Evolutionary conservation across 768 basidiomycete genomes (phyloP), one percentile per base, ranked within the genome.

Genomic region (Kwoniella dejecticola): DNA sequence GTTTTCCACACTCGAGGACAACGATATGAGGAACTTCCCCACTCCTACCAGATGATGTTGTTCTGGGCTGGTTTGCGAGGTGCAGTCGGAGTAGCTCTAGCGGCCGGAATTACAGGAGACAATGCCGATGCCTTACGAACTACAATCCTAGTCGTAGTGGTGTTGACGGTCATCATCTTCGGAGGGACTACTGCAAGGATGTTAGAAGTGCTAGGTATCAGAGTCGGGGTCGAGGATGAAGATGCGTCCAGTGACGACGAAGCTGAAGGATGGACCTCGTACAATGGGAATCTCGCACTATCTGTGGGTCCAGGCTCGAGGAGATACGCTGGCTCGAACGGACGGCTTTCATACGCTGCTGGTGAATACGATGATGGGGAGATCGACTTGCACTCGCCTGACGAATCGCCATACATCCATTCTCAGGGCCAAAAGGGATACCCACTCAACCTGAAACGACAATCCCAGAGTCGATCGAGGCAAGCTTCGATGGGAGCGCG

Each of bases 31-130:
- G 94, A 97, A 69, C 82, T 99, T 4, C 94, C 96, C 0, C 94
- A 98, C 78, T 93, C 92, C 11, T 97, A 99, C 74, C 94, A 97
- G 71, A 95, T 98, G 91, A 96, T 98, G 93, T 81, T 98, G 15
- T 98, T 98, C 80, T 99, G 95, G 96, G 95, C 95, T 0, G 95
- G 95, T 4, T 81, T 99, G 55, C 84, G 96, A 27, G 96, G 96
- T 33, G 96, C 96, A 0, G 96, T 99, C 42, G 96, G 96, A 38
- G 96, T 99, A 21, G 96, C 96, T 3, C 85, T 99, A 29, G 96
- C 96, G 1, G 90, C 92, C 1, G 94, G 94, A 2, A 95, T 99
- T 83, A 88, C 88, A 59, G 95, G 96, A n/a, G 83, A 86, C 27
- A 95, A 95, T 73, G 91, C 91, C 0, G 87, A 91, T 69, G 91